phyloP scores from a whole-genome alignment of 352 stramenopile genomes.

The Aphanomyces euteiches region DNA sequence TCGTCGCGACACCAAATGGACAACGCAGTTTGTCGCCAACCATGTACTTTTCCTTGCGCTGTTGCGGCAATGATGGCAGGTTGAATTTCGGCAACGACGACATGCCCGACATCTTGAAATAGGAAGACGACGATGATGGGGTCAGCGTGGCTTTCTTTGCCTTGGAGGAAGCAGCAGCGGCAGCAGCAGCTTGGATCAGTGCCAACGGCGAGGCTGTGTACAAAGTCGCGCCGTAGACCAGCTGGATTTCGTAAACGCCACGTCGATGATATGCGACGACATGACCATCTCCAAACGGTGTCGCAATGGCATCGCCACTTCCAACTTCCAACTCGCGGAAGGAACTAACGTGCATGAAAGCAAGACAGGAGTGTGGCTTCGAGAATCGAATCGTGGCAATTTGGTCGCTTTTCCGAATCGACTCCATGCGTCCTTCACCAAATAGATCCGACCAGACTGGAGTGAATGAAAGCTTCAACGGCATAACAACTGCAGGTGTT shows the following conservation, averaged over 20 bases:
- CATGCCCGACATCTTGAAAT: constrained; percentile 21
- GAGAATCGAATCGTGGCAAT: constrained; percentile 11
- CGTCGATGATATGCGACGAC: neutral
- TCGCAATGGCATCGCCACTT: constrained; percentile 6
- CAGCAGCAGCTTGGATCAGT: neutral
- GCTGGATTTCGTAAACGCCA: constrained; percentile 1
- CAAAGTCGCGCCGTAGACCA: neutral
- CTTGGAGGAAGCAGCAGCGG: too few relatives aligned
- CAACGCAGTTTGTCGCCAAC: constrained; percentile 21
- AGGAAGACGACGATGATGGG: neutral
- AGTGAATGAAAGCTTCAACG: neutral
- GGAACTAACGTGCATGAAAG: constrained; percentile 49
- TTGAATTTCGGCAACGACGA: constrained; percentile 23
- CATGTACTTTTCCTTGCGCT: constrained; percentile 25
- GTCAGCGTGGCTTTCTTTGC: neutral
- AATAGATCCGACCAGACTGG: constrained; percentile 37
- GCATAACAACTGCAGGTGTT: neutral
- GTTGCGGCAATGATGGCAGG: neutral
- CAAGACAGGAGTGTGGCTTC: constrained; percentile 35
- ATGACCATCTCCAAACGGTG: constrained; percentile 11
- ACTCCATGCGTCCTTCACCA: constrained; percentile 44
- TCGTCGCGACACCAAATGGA: constrained; percentile 12
- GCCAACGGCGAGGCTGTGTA: neutral
- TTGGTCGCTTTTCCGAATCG: neutral
- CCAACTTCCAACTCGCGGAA: constrained; percentile 41